These are phyloP conservation scores for Heterobasidion occidentale DNA, from an alignment of 1,284 basidiomycete genomes.

Conservation along the genomic window DNA sequence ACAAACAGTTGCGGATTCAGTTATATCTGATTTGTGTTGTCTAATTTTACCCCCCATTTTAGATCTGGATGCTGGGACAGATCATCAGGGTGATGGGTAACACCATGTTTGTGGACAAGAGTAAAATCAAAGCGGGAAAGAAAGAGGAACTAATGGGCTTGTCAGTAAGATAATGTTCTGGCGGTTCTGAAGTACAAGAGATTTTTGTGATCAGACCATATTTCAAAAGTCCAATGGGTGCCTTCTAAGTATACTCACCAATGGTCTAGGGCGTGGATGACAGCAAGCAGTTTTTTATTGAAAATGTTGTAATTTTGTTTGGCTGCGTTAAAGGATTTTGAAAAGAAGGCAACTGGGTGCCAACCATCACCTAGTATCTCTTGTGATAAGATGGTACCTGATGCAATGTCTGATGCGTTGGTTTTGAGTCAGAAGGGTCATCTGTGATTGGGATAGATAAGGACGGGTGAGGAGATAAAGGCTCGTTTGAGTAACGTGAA, in stretches of 20 bases:
- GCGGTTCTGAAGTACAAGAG: too few relatives aligned
- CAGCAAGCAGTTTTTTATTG: conserved; percentile 12
- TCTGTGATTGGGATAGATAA: not conserved
- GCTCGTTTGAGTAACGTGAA: conserved; percentile 21
- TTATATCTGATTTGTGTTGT: too few relatives aligned
- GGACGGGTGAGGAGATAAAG: not conserved
- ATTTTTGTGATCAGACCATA: too few relatives aligned
- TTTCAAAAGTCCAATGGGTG: too few relatives aligned
- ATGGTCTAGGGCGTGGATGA: not conserved
- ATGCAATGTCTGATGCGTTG: conserved; percentile 1
- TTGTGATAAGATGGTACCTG: conserved; percentile 3
- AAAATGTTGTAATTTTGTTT: conserved; percentile 17
- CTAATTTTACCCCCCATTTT: too few relatives aligned
- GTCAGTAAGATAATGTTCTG: too few relatives aligned
- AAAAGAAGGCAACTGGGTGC: conserved; percentile 8
- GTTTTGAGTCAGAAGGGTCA: not conserved
- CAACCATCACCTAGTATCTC: not conserved
- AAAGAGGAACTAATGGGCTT: too few relatives aligned
- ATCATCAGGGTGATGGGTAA: too few relatives aligned
- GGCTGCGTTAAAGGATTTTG: not conserved
- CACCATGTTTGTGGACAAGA: too few relatives aligned
- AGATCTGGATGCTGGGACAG: not conserved
- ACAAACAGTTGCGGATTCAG: not conserved
- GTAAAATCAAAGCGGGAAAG: too few relatives aligned
- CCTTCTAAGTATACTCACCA: too few relatives aligned